Percentiles rank a stretch among this genome's conserved stretches.
Evolutionary conservation across 352 stramenopile species (phyloP).

Genomic region (Blastocystis sp.): DNA sequence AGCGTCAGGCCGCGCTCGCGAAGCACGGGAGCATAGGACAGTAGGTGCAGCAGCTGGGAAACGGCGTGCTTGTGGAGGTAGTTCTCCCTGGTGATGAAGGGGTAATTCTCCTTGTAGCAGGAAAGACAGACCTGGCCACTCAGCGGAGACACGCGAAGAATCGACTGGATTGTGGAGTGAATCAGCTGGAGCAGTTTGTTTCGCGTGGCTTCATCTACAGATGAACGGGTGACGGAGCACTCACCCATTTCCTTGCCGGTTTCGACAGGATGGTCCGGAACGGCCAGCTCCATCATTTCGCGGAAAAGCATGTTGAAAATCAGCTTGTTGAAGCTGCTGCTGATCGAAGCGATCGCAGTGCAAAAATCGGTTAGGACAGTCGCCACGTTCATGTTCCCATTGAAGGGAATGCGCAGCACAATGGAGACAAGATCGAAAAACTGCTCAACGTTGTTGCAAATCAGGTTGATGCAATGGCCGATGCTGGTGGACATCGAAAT

Average conservation of each 20-base stretch:
- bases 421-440: constrained; percentile 54
- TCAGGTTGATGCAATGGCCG: constrained; percentile 59
- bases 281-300: constrained; percentile 51
- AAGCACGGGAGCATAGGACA: constrained; percentile 71
- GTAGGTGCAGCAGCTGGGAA: constrained; percentile 14
- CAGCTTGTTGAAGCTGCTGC: constrained; percentile 24
- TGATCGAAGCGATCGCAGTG: constrained; percentile 29
- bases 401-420: constrained; percentile 31
- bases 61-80: constrained; percentile 60
- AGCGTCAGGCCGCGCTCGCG: constrained; percentile 80
- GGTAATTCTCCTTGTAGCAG: constrained; percentile 27
- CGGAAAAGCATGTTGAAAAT: constrained; percentile 65
- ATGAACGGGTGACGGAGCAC: not conserved
- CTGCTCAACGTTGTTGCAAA: constrained; percentile 33
- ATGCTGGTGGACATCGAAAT: constrained; percentile 39
- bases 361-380: constrained; percentile 21
- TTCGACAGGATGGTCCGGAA: not conserved
- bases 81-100: constrained; percentile 42
- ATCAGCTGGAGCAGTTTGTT: constrained; percentile 37
- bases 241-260: not conserved
- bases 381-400: constrained; percentile 42
- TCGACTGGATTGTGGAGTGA: constrained; percentile 12
- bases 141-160: constrained; percentile 26
- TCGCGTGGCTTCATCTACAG: not conserved
- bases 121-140: constrained; percentile 27